These are phyloP conservation scores for Pinus taeda DNA, from an alignment of 75 land plant species.

Conservation along the genomic window DNA sequence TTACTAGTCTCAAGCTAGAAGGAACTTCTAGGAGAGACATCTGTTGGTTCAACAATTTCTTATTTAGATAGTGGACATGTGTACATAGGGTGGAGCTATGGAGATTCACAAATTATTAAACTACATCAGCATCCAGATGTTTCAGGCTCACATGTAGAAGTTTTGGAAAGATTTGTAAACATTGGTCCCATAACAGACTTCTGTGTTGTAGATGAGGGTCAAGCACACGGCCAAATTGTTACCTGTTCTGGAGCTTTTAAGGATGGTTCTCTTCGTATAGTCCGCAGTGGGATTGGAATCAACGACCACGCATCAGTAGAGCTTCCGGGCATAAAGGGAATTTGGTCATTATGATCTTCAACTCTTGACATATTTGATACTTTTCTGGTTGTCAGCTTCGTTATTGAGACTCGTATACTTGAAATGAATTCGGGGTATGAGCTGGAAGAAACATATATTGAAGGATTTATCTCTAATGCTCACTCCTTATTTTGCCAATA, in stretches of 20 bases:
- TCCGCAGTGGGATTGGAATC: slow-evolving; percentile 95
- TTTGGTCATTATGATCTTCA: slow-evolving; percentile 92
- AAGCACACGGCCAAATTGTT: slow-evolving; percentile 96
- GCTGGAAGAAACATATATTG: slow-evolving; percentile 92
- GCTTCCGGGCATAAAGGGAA: slow-evolving; percentile 92
- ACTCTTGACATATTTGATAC: slow-evolving; percentile 82
- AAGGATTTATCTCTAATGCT: slow-evolving; percentile 75
- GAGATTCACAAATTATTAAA: slow-evolving; percentile 96
- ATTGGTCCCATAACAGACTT: slow-evolving; percentile 95
- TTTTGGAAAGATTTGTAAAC: slow-evolving; percentile 88
- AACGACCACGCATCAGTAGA: slow-evolving; percentile 99
- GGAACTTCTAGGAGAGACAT: slow-evolving; percentile 11
- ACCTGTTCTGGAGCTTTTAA: slow-evolving; percentile 97
- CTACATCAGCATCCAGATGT: slow-evolving; percentile 80
- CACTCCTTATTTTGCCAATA: slow-evolving; percentile 87
- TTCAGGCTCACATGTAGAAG: slow-evolving; percentile 89
- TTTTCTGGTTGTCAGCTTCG: slow-evolving; percentile 95
- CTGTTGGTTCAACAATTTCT: slow-evolving; percentile 89
- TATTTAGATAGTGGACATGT: slow-evolving; percentile 94
- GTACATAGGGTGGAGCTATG: slow-evolving; percentile 92
- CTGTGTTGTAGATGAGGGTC: slow-evolving; percentile 97
- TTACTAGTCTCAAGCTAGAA: not conserved
- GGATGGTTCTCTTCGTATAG: slow-evolving; percentile 95
- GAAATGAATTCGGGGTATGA: slow-evolving; percentile 96
- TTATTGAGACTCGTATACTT: slow-evolving; percentile 88